phyloP scores from a whole-genome alignment of 768 basidiomycete genomes.

The Serendipita indica region DNA sequence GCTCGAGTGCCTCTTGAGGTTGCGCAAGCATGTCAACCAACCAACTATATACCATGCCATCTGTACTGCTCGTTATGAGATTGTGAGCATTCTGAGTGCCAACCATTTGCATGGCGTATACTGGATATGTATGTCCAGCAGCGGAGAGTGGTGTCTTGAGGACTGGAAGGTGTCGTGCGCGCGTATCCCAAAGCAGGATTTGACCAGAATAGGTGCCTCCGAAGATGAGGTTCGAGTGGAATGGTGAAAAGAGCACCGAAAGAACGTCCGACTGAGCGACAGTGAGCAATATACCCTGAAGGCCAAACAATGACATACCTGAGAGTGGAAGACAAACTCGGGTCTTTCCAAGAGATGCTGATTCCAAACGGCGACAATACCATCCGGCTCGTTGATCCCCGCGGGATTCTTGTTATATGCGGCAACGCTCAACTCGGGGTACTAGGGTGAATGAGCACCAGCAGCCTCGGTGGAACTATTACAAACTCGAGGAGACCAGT shows the following conservation, averaged over 20 bases:
- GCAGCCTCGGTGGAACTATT: not conserved
- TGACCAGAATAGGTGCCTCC: slow-evolving; percentile 99
- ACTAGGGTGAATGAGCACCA: slow-evolving; percentile 34
- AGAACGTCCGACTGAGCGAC: slow-evolving; percentile 78
- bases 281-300: slow-evolving; percentile 2
- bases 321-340: slow-evolving; percentile 96
- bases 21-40: slow-evolving; percentile 96
- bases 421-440: slow-evolving; percentile 87
- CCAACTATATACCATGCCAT: slow-evolving; percentile 96
- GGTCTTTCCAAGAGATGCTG: slow-evolving; percentile 87
- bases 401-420: slow-evolving; percentile 97
- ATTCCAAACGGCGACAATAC: slow-evolving; percentile 96
- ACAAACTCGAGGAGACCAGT: slow-evolving; percentile 91
- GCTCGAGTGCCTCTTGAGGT: slow-evolving; percentile 94
- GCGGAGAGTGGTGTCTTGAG: slow-evolving; percentile 93
- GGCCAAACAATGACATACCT: slow-evolving; percentile 38
- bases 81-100: slow-evolving; percentile 99
- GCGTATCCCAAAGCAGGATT: slow-evolving; percentile 94
- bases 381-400: slow-evolving; percentile 89
- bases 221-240: slow-evolving; percentile 92
- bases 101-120: slow-evolving; percentile 97
- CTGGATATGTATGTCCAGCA: slow-evolving; percentile 93
- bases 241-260: slow-evolving; percentile 92
- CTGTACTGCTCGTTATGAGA: slow-evolving; percentile 89
- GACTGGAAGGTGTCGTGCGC: slow-evolving; percentile 90